These are phyloP conservation scores for Tarenaya hassleriana DNA, from an alignment of 345 rosid genomes.

Conservation along the genomic window DNA sequence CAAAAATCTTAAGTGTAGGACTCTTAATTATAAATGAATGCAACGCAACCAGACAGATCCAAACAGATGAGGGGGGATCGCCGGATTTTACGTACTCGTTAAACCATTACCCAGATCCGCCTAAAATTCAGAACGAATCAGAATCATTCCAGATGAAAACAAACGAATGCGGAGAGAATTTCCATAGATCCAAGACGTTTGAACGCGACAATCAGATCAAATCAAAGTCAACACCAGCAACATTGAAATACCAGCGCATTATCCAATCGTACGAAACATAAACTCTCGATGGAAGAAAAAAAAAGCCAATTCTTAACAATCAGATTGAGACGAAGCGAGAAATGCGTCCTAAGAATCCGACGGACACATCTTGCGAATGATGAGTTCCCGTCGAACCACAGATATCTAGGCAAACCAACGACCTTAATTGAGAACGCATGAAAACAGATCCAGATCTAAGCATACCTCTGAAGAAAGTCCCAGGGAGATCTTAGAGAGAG, in stretches of 20 bases:
- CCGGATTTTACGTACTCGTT: background rate
- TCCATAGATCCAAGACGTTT: constrained; percentile 12
- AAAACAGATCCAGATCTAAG: constrained; percentile 20
- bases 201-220: constrained; percentile 5
- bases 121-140: background rate
- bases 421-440: constrained; percentile 1
- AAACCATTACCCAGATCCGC: background rate
- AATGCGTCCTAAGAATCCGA: background rate
- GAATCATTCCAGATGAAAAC: background rate
- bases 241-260: constrained; percentile 5
- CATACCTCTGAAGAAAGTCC: constrained; percentile 19
- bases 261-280: constrained; percentile 1
- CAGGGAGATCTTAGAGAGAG: constrained; percentile 12
- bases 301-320: background rate
- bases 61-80: background rate
- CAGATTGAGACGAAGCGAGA: background rate
- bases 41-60: constrained; percentile 15
- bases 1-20: background rate
- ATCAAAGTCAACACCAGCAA: background rate
- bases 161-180: background rate
- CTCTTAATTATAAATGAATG: background rate
- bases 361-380: background rate
- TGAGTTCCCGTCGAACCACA: no score
- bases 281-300: background rate
- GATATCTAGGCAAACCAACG: constrained; percentile 12